phyloP scores from a whole-genome alignment of 1,284 basidiomycete species.

The Ceratobasidium sp. region DNA sequence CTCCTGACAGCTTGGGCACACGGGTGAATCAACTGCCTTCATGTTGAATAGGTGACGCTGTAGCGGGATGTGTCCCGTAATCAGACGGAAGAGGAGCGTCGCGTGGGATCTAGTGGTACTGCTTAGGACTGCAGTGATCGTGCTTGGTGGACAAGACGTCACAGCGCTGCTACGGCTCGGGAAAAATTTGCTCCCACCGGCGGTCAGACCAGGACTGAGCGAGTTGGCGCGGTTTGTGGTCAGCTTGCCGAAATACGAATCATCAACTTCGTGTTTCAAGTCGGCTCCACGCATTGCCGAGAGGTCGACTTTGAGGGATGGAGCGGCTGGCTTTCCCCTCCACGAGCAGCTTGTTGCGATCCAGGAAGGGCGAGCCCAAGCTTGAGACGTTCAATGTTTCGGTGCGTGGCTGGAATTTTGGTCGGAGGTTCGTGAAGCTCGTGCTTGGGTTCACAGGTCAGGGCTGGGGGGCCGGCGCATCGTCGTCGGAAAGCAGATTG shows the following conservation, averaged over 20 bases:
- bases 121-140: constrained; percentile 14
- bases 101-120: not conserved
- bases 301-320: constrained; percentile 30
- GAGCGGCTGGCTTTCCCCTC: not conserved
- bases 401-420: constrained; percentile 7
- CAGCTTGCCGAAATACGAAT: constrained; percentile 36
- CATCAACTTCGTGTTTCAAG: constrained; percentile 31
- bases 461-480: constrained; percentile 28
- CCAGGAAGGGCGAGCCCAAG: constrained; percentile 28
- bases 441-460: constrained; percentile 12
- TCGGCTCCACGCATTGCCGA: constrained; percentile 12
- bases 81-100: too few species aligned
- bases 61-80: too few species aligned
- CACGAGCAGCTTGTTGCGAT: not conserved
- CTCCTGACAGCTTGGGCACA: too few species aligned
- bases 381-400: not conserved
- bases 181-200: constrained; percentile 15
- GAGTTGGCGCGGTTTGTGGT: not conserved
- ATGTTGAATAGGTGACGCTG: too few species aligned
- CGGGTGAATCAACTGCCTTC: too few species aligned
- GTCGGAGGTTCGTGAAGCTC: constrained; percentile 1
- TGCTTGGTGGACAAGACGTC: constrained; percentile 28
- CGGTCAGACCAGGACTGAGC: not conserved
- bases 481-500: constrained; percentile 10
- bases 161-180: constrained; percentile 24